Evolutionary conservation across 1,284 basidiomycete species (phyloP).

Genomic region (Paramarasmius palmivorus): DNA sequence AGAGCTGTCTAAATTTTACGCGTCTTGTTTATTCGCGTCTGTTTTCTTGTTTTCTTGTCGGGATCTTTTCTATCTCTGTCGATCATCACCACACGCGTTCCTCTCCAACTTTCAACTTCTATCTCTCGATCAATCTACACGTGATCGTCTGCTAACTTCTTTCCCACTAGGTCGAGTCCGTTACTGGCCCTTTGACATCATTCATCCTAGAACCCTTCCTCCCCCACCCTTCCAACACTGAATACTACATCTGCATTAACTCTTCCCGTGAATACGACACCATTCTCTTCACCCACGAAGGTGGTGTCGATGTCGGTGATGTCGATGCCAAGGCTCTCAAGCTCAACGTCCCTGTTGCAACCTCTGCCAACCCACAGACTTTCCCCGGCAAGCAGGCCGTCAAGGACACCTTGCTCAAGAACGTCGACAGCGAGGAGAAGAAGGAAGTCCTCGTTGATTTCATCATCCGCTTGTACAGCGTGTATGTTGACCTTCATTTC

Average conservation of each 20-base stretch:
- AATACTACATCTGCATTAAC: slow-evolving; percentile 99
- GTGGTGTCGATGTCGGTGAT: slow-evolving; percentile 98
- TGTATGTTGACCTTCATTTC: slow-evolving; percentile 97
- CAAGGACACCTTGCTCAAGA: slow-evolving; percentile 72
- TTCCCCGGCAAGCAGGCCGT: slow-evolving; percentile 85
- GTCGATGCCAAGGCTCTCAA: slow-evolving; percentile 97
- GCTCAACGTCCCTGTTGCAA: slow-evolving; percentile 77
- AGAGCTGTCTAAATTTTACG: no score
- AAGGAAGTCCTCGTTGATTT: slow-evolving; percentile 84
- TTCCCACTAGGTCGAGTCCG: slow-evolving; percentile 77
- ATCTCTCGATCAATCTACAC: slow-evolving; percentile 4
- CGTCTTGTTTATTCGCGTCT: not conserved
- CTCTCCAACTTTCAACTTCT: not conserved
- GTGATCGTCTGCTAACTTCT: slow-evolving; percentile 4
- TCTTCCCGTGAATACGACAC: slow-evolving; percentile 94
- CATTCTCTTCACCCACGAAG: slow-evolving; percentile 98
- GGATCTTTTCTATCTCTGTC: no score
- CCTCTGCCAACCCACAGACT: slow-evolving; percentile 33
- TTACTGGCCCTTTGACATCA: slow-evolving; percentile 93
- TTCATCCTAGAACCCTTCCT: slow-evolving; percentile 99
- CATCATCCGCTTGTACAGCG: slow-evolving; percentile 92
- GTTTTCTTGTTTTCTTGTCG: no score
- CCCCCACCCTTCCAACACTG: slow-evolving; percentile 90
- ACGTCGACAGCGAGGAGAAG: slow-evolving; percentile 82
- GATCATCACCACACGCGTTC: not conserved